Base-by-base conservation (phyloP, 2,329 filamentous ascomycete genomes). In the Pyrenochaeta sp. region DNA sequence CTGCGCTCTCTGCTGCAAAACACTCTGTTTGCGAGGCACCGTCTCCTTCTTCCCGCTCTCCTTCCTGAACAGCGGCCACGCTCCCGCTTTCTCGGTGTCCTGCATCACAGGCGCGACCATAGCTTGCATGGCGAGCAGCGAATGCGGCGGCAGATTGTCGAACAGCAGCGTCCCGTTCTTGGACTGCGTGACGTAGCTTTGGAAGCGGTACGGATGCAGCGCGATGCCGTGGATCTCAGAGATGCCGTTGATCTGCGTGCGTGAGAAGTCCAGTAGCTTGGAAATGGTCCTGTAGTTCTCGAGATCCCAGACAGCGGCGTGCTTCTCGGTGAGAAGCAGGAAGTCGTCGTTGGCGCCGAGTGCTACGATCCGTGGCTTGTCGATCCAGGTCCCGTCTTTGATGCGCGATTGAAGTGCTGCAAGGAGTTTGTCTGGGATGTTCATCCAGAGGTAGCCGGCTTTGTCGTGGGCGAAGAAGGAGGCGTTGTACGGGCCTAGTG, bases 401-500 rank as follows among this genome's bases (percentile, higher is more conserved):
- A 69, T 67, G 14, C 62, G 58, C 1, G 48, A 39, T 30, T 69
- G 54, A 3, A 70, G 34, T 0, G 63, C 60, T 1, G 41, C 20
- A 7, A 67, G 51, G 0, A 71, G 51, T 2, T 13, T 22, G 0
- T 47, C 27, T 1, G 68, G 68, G 1, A 71, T 52, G 18, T 63
- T 67, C 51, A 65, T 61, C 68, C 68, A 71, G 3, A 63, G 44
- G 19, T 63, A 70, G 0, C 60, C 46, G 3, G 51, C 35, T 3
- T 41, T 45, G 41, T 70, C 68, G 37, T 65, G 55, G 15, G 52
- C 55, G 34, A 65, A 65, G 51, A 66, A 71, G 4, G 66, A 69
- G 1, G 50, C 14, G 38, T 69, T 70, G 42, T 69, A 59, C 1
- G 68, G 59, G 3, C 68, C 68, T 1, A 71, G 48, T 3, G 54